Evolutionary conservation across 2,329 filamentous ascomycete species (phyloP), one percentile per base, ranked within the genome.

Genomic region (Aureobasidium lini): DNA sequence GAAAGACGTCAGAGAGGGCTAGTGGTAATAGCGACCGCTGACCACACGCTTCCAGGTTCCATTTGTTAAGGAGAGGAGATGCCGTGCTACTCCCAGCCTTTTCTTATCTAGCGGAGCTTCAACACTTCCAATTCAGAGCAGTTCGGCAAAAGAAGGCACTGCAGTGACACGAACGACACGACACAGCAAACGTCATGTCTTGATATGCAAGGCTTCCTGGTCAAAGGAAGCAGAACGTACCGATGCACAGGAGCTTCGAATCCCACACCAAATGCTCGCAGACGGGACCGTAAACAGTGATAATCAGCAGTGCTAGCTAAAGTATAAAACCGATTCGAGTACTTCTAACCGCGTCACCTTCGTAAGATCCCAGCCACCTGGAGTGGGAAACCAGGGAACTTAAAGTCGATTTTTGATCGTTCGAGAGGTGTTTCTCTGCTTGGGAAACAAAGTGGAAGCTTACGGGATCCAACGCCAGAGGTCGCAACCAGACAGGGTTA

Each of bases 271-370:
- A 15, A 37, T 15, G 29, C 36, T 54, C 50, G 50, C 50, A 54
- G n/a, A 34, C 42, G 28, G 29, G 6, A 32, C 28, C 50, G n/a
- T 15, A 54, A 54, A 16, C 37, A 43, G 50, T 16, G 39, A 43
- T 54, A 43, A 54, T 54, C 50, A 43, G 29, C 50, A 43, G 37
- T 43, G n/a, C 37, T 42, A 54, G 50, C n/a, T 4, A 43, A 43
- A 42, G 39, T 34, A 32, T 34, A 43, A 31, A 6, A 11, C 31
- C 7, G 7, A 8, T 5, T 16, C 11, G 23, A 39, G 48, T 16
- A 52, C 7, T 11, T 34, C 37, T 32, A n/a, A 23, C 28, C 50
- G 50, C 29, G 39, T 10, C 15, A 43, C n/a, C 23, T 23, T 9
- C 11, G 28, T 15, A 4, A 4, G 6, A n/a, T 32, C 37, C 29